Base-by-base conservation (phyloP, 2,329 filamentous ascomycete genomes). In the Penicillium occitanis region DNA sequence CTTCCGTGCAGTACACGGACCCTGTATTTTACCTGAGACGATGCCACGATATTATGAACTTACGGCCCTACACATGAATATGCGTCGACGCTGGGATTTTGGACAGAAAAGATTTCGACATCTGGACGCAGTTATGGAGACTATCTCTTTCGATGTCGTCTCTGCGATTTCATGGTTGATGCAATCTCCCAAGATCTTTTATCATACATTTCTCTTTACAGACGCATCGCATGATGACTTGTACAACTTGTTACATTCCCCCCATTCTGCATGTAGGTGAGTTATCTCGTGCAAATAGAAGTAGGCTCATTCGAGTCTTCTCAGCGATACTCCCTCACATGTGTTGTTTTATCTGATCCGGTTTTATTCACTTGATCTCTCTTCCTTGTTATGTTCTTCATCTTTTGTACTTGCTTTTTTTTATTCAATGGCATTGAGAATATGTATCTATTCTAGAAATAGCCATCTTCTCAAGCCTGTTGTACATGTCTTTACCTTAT, bases 1-100 rank as follows among this genome's bases (percentile, higher is more conserved):
- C 33, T 63, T 61, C 51, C 67, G 67, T 61, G 60, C 64, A 69
- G 62, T 59, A 69, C 64, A 68, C 57, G 57, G 57, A 70, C 73
- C 70, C 64, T 78, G 77, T 79, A 79, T 73, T 71, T 75, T 78
- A 79, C 57, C 69, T 72, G 71, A 73, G 66, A 78, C 70, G 76
- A 78, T 73, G 73, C 71, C 67, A 78, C 74, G 77, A 78, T 73
- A 71, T 71, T 68, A 75, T 70, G 73, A 71, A 68, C 69, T 66
- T 63, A 67, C 66, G 67, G 66, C 67, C 66, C 65, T 65, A 63
- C 51, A 48, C 58, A 65, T 63, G 58, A 59, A 42, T 28, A 66
- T 59, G 51, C 62, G 55, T 69, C 62, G 59, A 44, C 42, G 37
- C 40, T 64, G 40, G 28, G 46, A 65, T 53, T 63, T 62, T 67